Conservation (phyloP, 805 yeast genomes). For the Candida orba region DNA sequence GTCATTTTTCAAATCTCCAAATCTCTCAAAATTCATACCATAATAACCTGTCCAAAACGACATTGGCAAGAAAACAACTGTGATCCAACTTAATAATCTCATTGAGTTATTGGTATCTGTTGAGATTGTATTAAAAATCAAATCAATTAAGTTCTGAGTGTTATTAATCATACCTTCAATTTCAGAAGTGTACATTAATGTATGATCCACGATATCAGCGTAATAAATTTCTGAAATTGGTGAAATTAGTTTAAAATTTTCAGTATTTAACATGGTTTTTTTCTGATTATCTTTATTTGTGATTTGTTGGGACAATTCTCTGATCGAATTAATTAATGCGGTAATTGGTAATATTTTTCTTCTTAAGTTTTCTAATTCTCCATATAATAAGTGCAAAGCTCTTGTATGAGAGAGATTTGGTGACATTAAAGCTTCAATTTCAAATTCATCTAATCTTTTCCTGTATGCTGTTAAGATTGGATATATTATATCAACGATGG, state of each 20-base stretch:
- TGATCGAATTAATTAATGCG: constrained; percentile 37
- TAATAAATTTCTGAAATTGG: constrained; percentile 41
- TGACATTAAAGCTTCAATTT: constrained; percentile 40
- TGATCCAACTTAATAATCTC: constrained; percentile 45
- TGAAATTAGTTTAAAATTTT: constrained; percentile 26
- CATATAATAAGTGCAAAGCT: constrained; percentile 45
- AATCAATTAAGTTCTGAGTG: constrained; percentile 41
- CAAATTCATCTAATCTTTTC: constrained; percentile 39
- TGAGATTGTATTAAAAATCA: constrained; percentile 52
- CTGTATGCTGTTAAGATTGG: constrained; percentile 50
- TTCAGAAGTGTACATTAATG: constrained; percentile 43
- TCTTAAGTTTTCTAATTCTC: constrained; percentile 43
- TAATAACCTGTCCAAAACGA: constrained; percentile 57
- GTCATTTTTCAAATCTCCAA: constrained; percentile 27
- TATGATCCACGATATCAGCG: constrained; percentile 52
- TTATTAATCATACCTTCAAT: constrained; percentile 47
- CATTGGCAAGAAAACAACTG: constrained; percentile 52
- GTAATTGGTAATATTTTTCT: constrained; percentile 42
- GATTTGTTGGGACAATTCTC: constrained; percentile 28
- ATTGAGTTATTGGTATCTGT: constrained; percentile 49
- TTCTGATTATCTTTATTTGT: not conserved
- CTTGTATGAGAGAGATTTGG: constrained; percentile 47
- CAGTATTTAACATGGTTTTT: not conserved
- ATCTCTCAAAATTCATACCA: constrained; percentile 37
- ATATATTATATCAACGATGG: constrained; percentile 44